These are phyloP conservation scores for Hippophae tibetana DNA, from an alignment of 306 rosid species.

Conservation along the genomic window DNA sequence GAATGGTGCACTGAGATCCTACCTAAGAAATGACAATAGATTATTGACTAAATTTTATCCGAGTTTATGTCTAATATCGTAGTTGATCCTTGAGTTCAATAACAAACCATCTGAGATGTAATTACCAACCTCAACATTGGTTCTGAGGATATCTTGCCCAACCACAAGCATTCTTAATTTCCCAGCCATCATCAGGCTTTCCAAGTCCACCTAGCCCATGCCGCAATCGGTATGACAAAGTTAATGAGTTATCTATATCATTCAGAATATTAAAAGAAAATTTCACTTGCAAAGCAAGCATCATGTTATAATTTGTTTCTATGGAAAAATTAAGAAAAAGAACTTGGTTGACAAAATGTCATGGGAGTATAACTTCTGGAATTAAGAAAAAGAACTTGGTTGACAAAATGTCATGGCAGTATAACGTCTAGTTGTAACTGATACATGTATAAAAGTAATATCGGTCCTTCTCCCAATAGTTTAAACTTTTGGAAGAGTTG, in stretches of 20 bases:
- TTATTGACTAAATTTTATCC: not conserved
- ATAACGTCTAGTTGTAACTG: too few relatives aligned
- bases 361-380: too few relatives aligned
- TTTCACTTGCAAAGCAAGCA: not conserved
- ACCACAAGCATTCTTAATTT: constrained; percentile 47
- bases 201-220: constrained; percentile 60
- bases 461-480: too few relatives aligned
- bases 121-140: constrained; percentile 47
- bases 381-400: too few relatives aligned
- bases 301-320: too few relatives aligned
- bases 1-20: constrained; percentile 74
- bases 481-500: too few relatives aligned
- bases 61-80: constrained; percentile 6
- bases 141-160: constrained; percentile 60
- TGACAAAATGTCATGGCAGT: too few relatives aligned
- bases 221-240: constrained; percentile 4
- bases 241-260: constrained; percentile 15
- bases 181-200: constrained; percentile 49
- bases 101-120: constrained; percentile 15
- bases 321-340: too few relatives aligned
- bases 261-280: not conserved
- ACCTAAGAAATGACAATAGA: constrained; percentile 31
- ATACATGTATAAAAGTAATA: too few relatives aligned
- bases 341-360: too few relatives aligned
- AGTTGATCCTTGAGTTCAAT: constrained; percentile 8